These are phyloP conservation scores for Punica granatum DNA, from an alignment of 345 rosid genomes.

Conservation along the genomic window DNA sequence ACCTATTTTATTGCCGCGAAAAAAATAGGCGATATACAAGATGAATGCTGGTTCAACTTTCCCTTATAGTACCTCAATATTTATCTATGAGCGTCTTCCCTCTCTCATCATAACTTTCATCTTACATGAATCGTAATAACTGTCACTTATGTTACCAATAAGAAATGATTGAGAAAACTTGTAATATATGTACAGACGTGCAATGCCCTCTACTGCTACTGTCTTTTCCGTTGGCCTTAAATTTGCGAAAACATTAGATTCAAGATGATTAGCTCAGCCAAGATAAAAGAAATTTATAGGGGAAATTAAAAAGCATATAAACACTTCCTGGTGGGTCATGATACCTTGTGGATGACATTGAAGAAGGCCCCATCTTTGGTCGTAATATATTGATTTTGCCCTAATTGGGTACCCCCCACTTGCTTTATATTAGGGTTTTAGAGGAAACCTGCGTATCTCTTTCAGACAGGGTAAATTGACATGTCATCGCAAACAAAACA, in stretches of 20 bases:
- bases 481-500: background rate
- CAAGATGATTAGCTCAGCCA: background rate
- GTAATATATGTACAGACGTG: background rate
- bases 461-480: too few relatives aligned
- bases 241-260: background rate
- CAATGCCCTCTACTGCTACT: background rate
- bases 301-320: background rate
- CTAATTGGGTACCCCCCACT: background rate
- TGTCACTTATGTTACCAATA: background rate
- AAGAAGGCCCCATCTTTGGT: slow-evolving; percentile 14
- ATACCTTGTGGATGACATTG: slow-evolving; percentile 18
- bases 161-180: background rate
- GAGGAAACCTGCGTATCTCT: too few relatives aligned
- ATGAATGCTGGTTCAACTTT: too few relatives aligned
- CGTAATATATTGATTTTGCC: background rate
- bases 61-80: too few relatives aligned
- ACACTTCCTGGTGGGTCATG: background rate
- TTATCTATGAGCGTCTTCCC: too few relatives aligned
- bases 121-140: background rate
- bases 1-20: too few relatives aligned
- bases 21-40: too few relatives aligned
- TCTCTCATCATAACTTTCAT: too few relatives aligned
- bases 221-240: background rate
- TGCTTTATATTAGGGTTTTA: background rate
- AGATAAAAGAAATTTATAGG: background rate